Evolutionary conservation across 345 rosid species (phyloP).

Genomic region (Balakata baccata): DNA sequence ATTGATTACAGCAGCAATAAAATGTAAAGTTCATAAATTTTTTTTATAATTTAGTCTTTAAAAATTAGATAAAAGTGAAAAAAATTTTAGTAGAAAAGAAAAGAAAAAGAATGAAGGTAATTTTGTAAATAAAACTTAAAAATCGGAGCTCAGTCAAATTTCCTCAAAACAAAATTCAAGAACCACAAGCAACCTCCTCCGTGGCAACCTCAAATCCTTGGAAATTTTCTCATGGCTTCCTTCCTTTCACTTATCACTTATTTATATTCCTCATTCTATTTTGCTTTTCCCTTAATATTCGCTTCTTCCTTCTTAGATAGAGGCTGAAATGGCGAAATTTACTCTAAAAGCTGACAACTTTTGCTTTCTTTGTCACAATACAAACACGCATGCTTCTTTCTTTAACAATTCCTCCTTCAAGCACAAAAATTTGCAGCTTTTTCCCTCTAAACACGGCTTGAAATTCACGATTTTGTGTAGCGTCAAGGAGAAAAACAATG

Average conservation of each 20-base stretch:
- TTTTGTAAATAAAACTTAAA: no score
- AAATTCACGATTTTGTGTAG: conserved; percentile 50
- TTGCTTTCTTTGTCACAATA: conserved; percentile 34
- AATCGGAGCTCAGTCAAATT: no score
- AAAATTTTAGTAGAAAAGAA: no score
- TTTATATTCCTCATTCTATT: background rate
- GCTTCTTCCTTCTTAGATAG: background rate
- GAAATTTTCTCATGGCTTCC: conserved; percentile 6
- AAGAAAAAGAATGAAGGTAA: no score
- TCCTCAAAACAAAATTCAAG: background rate
- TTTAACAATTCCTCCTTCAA: conserved; percentile 26
- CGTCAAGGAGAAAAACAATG: conserved; percentile 54
- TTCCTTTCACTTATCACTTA: background rate
- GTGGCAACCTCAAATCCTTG: conserved; percentile 56
- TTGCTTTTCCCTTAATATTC: background rate
- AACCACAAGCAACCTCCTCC: conserved; percentile 56
- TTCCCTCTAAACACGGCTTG: conserved; percentile 19
- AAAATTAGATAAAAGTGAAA: no score
- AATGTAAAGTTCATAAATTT: no score
- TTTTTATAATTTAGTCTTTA: no score
- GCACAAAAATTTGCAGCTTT: conserved; percentile 12
- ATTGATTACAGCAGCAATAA: no score
- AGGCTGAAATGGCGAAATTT: conserved; percentile 51
- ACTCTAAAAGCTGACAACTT: conserved; percentile 38
- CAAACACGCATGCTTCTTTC: conserved; percentile 34